Base-by-base conservation (phyloP, 2,329 filamentous ascomycete genomes). In the Hansfordia pulvinata region DNA sequence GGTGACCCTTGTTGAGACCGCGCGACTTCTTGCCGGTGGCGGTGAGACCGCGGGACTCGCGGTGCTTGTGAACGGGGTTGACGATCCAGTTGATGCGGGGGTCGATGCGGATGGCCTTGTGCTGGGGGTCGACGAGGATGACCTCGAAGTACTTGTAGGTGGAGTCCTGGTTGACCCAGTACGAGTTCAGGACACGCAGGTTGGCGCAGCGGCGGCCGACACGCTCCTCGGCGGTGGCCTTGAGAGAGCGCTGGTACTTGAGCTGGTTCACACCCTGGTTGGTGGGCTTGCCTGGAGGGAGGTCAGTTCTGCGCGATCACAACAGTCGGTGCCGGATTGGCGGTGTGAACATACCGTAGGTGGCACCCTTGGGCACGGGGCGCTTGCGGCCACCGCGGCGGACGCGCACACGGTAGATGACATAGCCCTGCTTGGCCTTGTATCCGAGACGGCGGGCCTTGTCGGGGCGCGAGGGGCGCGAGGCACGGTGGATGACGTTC, bases 61-160 rank as follows among this genome's bases (percentile, higher is more conserved):
- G 90, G 78, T 96, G 90, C 86, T 98, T 98, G 84, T 98, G 90
- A 53, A 98, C 92, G 49, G 90, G 81, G 69, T 92, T 92, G 69
- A 88, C 84, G 74, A 98, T 98, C 90, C 90, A 98, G 83, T 93
- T 98, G 82, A 98, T 96, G 66, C 90, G 86, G 54, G 90, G 70
- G 63, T 98, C 90, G 57, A 81, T 83, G 64, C 90, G 90, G 75
- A 98, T 98, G 56, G 90, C 90, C 77, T 96, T 96, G 83, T 98
- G 90, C 72, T 92, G 82, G 60, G 90, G 90, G 71, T 98, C 90
- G 58, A 98, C 88, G 56, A 94, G 83, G 71, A 98, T 96, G 64
- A 96, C 78, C 70, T 98, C 90, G 73, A 76, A 98, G 82, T 98
- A 98, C 76, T 98, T 98, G 83, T 96, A 98, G 66, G 90, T 98